Percentiles rank a stretch among this genome's conserved stretches.
These are phyloP conservation scores for Mycena crocata DNA, from an alignment of 768 basidiomycete species.

Conservation along the genomic window DNA sequence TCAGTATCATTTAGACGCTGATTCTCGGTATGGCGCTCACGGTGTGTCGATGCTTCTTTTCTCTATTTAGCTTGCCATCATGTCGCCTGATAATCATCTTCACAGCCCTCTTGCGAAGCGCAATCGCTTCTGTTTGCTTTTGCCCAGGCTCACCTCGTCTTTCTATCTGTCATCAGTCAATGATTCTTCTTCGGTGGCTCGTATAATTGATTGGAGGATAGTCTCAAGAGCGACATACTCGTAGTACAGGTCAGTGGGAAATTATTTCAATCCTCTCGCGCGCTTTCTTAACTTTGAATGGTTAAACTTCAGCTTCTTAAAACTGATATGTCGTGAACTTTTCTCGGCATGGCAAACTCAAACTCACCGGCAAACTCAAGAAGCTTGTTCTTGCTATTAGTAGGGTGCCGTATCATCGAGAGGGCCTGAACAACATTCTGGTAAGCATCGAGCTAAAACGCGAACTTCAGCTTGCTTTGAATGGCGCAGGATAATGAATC, in stretches of 20 bases:
- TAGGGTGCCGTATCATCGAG: neutral
- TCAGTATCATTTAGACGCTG: too few relatives aligned
- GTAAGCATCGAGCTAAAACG: conserved; percentile 33
- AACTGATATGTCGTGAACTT: conserved; percentile 7
- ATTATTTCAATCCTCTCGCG: conserved; percentile 8
- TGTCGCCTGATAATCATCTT: conserved; percentile 32
- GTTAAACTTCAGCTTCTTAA: conserved; percentile 23
- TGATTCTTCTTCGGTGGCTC: conserved; percentile 1
- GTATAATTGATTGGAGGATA: conserved; percentile 1
- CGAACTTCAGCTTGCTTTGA: neutral
- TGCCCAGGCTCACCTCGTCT: neutral
- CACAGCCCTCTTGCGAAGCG: conserved; percentile 12
- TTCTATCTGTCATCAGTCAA: conserved; percentile 22
- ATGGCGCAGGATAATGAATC: neutral
- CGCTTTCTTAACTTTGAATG: conserved; percentile 7
- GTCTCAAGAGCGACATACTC: conserved; percentile 11
- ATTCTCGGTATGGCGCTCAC: neutral
- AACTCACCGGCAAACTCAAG: neutral
- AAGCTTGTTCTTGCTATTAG: neutral
- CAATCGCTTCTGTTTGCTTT: neutral
- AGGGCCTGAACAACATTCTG: conserved; percentile 12
- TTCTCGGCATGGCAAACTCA: neutral
- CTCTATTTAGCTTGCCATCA: neutral
- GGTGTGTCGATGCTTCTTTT: conserved; percentile 5
- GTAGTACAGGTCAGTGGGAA: neutral